phyloP scores from a whole-genome alignment of 257 asterid genomes.

The Euphrasia confusa region DNA sequence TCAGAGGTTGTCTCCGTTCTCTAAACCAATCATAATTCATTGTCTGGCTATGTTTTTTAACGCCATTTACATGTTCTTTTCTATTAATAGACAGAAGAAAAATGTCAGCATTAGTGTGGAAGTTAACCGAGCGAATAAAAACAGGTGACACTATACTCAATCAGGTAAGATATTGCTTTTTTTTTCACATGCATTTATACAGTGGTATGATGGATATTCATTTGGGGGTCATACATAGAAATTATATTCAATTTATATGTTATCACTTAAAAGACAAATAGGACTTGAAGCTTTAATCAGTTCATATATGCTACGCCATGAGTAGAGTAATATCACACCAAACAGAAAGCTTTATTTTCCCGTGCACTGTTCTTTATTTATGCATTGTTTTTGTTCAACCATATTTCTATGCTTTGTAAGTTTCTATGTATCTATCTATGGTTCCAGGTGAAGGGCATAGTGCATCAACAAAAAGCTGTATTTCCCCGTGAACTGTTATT shows the following conservation, averaged over 20 bases:
- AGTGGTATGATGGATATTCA: constrained; percentile 13
- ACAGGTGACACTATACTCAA: constrained; percentile 94
- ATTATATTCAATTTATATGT: constrained; percentile 14
- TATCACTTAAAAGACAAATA: constrained; percentile 13
- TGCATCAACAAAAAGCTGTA: constrained; percentile 34
- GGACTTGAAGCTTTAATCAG: constrained; percentile 16
- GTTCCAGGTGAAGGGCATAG: constrained; percentile 74
- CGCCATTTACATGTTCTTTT: constrained; percentile 13
- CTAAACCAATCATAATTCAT: constrained; percentile 1
- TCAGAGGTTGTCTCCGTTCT: constrained; percentile 69
- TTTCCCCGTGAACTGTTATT: too few relatives aligned
- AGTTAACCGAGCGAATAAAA: constrained; percentile 76
- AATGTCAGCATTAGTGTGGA: constrained; percentile 52
- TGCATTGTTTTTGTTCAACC: neutral
- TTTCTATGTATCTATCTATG: constrained; percentile 8
- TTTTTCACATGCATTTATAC: too few relatives aligned
- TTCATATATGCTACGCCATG: constrained; percentile 11
- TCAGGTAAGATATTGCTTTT: too few relatives aligned
- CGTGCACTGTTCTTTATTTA: too few relatives aligned
- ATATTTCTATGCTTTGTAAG: neutral
- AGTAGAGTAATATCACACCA: constrained; percentile 6
- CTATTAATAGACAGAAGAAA: constrained; percentile 35
- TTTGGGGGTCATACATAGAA: constrained; percentile 20
- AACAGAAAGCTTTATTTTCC: too few relatives aligned
- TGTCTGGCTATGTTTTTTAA: constrained; percentile 10